phyloP scores from a whole-genome alignment of 257 asterid species.

The Gentiana dahurica region DNA sequence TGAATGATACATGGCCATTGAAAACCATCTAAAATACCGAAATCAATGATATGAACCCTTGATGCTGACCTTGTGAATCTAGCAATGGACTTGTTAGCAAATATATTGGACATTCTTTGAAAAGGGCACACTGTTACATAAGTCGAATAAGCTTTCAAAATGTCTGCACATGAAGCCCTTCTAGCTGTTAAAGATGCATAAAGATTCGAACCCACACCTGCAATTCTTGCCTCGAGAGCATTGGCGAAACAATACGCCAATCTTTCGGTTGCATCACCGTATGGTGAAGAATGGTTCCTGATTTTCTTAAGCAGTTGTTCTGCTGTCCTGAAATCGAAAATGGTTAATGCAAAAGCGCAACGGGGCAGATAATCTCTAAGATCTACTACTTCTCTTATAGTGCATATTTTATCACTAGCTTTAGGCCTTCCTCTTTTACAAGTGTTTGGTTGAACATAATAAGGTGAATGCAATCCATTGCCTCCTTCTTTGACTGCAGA shows the following conservation, averaged over 20 bases:
- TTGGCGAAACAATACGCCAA: conserved; percentile 47
- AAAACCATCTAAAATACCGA: conserved; percentile 55
- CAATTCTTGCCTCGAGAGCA: conserved; percentile 50
- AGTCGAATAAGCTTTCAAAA: conserved; percentile 32
- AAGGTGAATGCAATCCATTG: conserved; percentile 19
- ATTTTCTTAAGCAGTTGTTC: conserved; percentile 22
- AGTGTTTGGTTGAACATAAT: conserved; percentile 43
- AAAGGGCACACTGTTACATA: conserved; percentile 47
- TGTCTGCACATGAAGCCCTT: conserved; percentile 23
- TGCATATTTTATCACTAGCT: conserved; percentile 1
- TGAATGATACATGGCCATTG: conserved; percentile 82
- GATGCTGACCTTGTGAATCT: conserved; percentile 15
- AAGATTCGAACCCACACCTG: conserved; percentile 37
- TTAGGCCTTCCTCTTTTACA: conserved; percentile 12
- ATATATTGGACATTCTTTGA: conserved; percentile 46
- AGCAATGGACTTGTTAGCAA: conserved; percentile 43
- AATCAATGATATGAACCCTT: conserved; percentile 48
- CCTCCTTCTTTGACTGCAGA: conserved; percentile 15
- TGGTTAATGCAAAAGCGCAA: conserved; percentile 32
- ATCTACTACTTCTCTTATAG: conserved; percentile 18
- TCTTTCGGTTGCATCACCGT: conserved; percentile 44
- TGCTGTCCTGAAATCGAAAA: conserved; percentile 17
- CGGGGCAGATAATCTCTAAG: conserved; percentile 14
- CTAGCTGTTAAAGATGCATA: conserved; percentile 23
- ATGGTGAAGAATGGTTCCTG: conserved; percentile 31